Evolutionary conservation across 768 basidiomycete genomes (phyloP).

Genomic region (Brasilioporus rufonigricans): DNA sequence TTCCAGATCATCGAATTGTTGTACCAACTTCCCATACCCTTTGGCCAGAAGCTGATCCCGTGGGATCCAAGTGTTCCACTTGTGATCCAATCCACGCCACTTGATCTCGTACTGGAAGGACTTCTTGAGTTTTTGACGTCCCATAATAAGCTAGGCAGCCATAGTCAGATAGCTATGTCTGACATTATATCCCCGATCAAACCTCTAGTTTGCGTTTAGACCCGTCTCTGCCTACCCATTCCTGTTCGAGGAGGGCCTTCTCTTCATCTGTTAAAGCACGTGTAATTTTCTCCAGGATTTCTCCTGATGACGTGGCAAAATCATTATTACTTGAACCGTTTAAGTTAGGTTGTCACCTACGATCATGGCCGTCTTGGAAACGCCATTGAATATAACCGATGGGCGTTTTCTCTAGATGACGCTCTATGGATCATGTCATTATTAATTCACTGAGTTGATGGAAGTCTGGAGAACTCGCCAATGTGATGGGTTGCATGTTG

Average conservation of each 20-base stretch:
- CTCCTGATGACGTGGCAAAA: conserved; percentile 47
- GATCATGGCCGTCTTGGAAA: conserved; percentile 97
- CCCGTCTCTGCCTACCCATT: conserved; percentile 91
- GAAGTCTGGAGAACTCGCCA: conserved; percentile 41
- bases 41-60: conserved; percentile 83
- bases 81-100: conserved; percentile 81
- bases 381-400: conserved; percentile 98
- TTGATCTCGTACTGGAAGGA: conserved; percentile 91
- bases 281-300: conserved; percentile 87
- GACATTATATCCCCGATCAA: conserved; percentile 21
- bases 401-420: conserved; percentile 94
- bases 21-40: conserved; percentile 86
- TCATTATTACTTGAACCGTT: conserved; percentile 6
- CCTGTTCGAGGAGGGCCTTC: conserved; percentile 69
- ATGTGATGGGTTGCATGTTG: conserved; percentile 99
- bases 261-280: conserved; percentile 91
- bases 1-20: conserved; percentile 96
- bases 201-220: conserved; percentile 90
- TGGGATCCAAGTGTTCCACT: conserved; percentile 88
- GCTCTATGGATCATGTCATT: conserved; percentile 49
- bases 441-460: conserved; percentile 16
- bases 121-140: conserved; percentile 97
- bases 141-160: conserved; percentile 68
- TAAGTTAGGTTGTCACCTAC: conserved; percentile 43
- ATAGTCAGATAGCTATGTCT: conserved; percentile 14